Base-by-base conservation (phyloP, 257 asterid species). In the Nicotiana benthamiana region DNA sequence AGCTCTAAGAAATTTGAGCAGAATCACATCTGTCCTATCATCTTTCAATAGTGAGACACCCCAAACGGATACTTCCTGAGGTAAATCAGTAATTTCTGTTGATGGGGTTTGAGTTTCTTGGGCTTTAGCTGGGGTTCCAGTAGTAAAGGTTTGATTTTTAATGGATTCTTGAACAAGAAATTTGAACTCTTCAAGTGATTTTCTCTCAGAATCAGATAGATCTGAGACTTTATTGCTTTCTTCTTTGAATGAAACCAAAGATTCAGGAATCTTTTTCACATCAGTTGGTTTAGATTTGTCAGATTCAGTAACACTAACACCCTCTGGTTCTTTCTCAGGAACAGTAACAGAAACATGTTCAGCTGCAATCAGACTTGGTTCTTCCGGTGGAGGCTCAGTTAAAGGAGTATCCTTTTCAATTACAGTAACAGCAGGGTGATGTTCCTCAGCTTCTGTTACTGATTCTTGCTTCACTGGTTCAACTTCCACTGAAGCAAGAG, bases 1-100 rank as follows among this genome's bases (percentile, higher is more conserved):
- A 65, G 99, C 99, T 1, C 97, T 89, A n/a, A 95, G 89, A 84
- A 93, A 95, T 80, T 93, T 95, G 12, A 95, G 86, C 82, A 95
- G 83, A 70, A 93, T 84, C 82, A 93, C 93, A 82, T 95, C 97
- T 36, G 89, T 90, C 61, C 93, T 86, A 26, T 89, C 90, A 82
- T 94, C 98, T 68, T 85, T 86, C 87, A 92, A 34, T 64, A 94
- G 32, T 2, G 98, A 97, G 13, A 93, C 82, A 1, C 98, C 98
- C 97, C 97, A 94, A 54, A 94, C 90, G 1, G 91, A 89, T 2
- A 87, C 87, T 53, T 89, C 93, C 15, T 87, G 90, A 4, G 90
- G 83, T 2, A 43, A 62, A 40, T 67, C 82, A 10, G 87, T 51
- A 43, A 79, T 75, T 28, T 87, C 90, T 1, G 86, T 32, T 15